phyloP scores from a whole-genome alignment of 768 basidiomycete species.

The Ephemerocybe angulata region DNA sequence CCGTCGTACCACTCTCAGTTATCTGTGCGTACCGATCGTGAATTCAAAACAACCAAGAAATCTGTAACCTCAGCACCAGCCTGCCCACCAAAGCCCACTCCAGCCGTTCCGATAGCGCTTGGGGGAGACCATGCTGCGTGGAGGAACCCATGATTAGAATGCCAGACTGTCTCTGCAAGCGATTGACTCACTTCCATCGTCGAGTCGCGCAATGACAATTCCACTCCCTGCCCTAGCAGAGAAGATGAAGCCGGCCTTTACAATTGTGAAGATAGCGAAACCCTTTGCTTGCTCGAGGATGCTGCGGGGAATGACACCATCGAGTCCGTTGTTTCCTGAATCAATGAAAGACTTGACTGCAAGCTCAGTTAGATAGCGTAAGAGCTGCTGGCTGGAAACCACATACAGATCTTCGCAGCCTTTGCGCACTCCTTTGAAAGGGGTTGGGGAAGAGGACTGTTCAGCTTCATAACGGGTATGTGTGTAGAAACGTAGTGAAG shows the following conservation, averaged over 20 bases:
- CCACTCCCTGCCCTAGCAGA: conserved; percentile 84
- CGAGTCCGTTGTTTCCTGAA: conserved; percentile 74
- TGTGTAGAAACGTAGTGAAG: not conserved
- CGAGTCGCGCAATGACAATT: conserved; percentile 79
- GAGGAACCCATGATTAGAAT: conserved; percentile 5
- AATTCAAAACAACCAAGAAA: conserved; percentile 87
- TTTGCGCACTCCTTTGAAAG: conserved; percentile 84
- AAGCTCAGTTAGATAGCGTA: conserved; percentile 4
- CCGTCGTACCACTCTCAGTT: not conserved
- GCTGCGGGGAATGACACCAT: conserved; percentile 58
- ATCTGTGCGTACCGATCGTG: conserved; percentile 53
- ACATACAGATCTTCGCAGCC: conserved; percentile 74
- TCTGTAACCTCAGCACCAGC: conserved; percentile 86
- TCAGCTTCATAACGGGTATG: conserved; percentile 39
- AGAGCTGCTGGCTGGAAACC: not conserved
- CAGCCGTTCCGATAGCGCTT: conserved; percentile 91
- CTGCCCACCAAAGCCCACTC: conserved; percentile 83
- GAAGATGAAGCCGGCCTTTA: conserved; percentile 73
- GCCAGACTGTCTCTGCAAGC: not conserved
- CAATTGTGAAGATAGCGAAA: conserved; percentile 88
- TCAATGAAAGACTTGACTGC: conserved; percentile 85
- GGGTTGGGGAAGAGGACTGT: conserved; percentile 49
- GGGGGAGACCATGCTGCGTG: conserved; percentile 85
- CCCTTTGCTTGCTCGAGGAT: conserved; percentile 55
- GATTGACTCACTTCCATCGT: conserved; percentile 68